Evolutionary conservation across 2,329 filamentous ascomycete species (phyloP).

Genomic region (Venturia aucupariae): DNA sequence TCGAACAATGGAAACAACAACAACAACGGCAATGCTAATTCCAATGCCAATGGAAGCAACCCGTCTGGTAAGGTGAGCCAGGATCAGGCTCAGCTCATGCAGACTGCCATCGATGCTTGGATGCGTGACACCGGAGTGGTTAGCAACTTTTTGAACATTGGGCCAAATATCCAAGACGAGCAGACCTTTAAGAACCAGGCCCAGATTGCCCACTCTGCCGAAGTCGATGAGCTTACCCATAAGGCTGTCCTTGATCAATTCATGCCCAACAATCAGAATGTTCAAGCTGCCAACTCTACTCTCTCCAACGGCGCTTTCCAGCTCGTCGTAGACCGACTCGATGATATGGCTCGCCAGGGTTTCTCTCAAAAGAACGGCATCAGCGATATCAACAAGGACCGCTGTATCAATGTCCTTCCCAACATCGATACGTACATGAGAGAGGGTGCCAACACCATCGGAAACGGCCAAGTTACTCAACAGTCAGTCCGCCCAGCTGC

Average conservation of each 20-base stretch:
- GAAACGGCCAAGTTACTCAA: conserved; percentile 8
- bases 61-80: conserved; percentile 1
- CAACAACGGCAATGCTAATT: neutral
- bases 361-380: conserved; percentile 1
- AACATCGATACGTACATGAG: conserved; percentile 13
- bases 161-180: conserved; percentile 2
- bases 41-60: conserved; percentile 5
- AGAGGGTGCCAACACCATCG: conserved; percentile 9
- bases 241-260: conserved; percentile 14
- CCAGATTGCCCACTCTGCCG: conserved; percentile 13
- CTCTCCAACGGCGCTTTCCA: conserved; percentile 14
- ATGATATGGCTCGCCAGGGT: conserved; percentile 7
- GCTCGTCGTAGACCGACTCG: conserved; percentile 13
- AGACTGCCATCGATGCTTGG: conserved; percentile 12
- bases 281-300: conserved; percentile 10
- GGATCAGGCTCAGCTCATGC: conserved; percentile 10
- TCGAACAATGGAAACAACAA: conserved; percentile 6
- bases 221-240: conserved; percentile 14
- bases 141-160: conserved; percentile 12
- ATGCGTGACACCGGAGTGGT: conserved; percentile 14
- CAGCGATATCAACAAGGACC: conserved; percentile 12
- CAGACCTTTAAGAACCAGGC: conserved; percentile 11
- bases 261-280: conserved; percentile 11
- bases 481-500: conserved; percentile 12
- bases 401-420: conserved; percentile 13